A percentile compares a stretch with the other conserved stretches of the same genome.
Evolutionary conservation across 2,329 filamentous ascomycete species (phyloP).

Genomic region (Claviceps capensis): DNA sequence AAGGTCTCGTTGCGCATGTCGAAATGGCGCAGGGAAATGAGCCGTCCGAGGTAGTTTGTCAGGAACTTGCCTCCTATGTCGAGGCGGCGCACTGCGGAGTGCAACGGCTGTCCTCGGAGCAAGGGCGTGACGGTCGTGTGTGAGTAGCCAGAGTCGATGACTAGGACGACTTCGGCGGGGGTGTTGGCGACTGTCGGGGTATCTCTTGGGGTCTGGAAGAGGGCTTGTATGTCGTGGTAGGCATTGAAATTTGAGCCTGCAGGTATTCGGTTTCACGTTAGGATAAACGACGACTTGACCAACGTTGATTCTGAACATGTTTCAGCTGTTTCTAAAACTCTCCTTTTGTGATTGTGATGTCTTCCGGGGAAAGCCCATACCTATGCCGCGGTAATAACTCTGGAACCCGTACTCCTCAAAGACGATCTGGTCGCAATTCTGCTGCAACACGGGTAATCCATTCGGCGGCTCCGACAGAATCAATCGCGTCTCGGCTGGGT

Average conservation of each 20-base stretch:
- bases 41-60: conserved; percentile 82
- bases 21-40: conserved; percentile 82
- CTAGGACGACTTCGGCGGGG: conserved; percentile 68
- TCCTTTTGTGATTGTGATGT: too few species aligned
- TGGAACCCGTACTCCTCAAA: conserved; percentile 96
- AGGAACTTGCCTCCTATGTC: conserved; percentile 87
- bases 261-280: too few species aligned
- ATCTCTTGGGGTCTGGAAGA: conserved; percentile 48
- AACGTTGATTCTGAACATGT: too few species aligned
- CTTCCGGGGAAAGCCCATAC: conserved; percentile 21
- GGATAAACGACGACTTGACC: too few species aligned
- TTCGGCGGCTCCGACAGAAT: conserved; percentile 80
- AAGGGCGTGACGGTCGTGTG: conserved; percentile 84
- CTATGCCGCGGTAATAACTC: conserved; percentile 65
- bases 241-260: conserved; percentile 63
- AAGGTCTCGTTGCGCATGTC: conserved; percentile 91
- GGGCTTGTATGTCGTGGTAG: conserved; percentile 61
- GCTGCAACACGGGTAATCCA: conserved; percentile 64
- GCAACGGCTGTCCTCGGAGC: conserved; percentile 65
- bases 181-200: conserved; percentile 24
- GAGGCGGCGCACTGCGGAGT: conserved; percentile 68
- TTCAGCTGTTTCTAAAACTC: too few species aligned
- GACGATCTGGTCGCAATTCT: conserved; percentile 88
- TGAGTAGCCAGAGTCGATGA: conserved; percentile 87
- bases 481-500: conserved; percentile 70